phyloP scores from a whole-genome alignment of 1,284 basidiomycete species.

The Leccinum cinnamomeum region DNA sequence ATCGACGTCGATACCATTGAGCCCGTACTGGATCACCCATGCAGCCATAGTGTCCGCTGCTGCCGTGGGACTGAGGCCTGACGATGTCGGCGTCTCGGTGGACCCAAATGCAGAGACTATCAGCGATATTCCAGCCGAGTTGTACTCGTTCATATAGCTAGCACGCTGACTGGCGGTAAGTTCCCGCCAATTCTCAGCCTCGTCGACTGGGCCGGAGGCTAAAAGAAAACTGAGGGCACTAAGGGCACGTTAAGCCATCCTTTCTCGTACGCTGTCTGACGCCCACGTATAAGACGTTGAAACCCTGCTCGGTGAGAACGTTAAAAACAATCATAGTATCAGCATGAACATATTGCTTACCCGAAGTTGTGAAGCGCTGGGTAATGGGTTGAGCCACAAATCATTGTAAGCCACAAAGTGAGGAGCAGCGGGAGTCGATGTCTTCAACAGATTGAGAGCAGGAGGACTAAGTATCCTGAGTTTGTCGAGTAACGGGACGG shows the following conservation, averaged over 20 bases:
- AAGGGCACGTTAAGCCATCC: neutral
- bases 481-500: slow-evolving; percentile 22
- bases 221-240: slow-evolving; percentile 41
- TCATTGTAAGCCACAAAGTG: slow-evolving; percentile 55
- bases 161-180: slow-evolving; percentile 43
- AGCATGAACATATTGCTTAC: slow-evolving; percentile 28
- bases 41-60: slow-evolving; percentile 49
- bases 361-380: slow-evolving; percentile 41
- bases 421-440: slow-evolving; percentile 46
- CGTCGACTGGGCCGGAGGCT: slow-evolving; percentile 47
- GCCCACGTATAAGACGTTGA: slow-evolving; percentile 41
- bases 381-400: slow-evolving; percentile 41
- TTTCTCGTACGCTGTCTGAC: neutral
- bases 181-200: slow-evolving; percentile 44
- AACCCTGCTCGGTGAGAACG: slow-evolving; percentile 31
- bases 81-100: slow-evolving; percentile 44
- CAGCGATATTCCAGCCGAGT: slow-evolving; percentile 55
- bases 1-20: slow-evolving; percentile 61
- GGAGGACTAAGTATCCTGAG: slow-evolving; percentile 21
- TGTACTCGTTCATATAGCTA: slow-evolving; percentile 48
- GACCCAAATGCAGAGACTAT: slow-evolving; percentile 59
- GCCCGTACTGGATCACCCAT: slow-evolving; percentile 46
- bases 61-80: slow-evolving; percentile 38
- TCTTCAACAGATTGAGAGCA: slow-evolving; percentile 42
- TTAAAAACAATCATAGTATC: slow-evolving; percentile 3